Base-by-base conservation (phyloP, 768 basidiomycete genomes). In the Mycena albidolilacea region DNA sequence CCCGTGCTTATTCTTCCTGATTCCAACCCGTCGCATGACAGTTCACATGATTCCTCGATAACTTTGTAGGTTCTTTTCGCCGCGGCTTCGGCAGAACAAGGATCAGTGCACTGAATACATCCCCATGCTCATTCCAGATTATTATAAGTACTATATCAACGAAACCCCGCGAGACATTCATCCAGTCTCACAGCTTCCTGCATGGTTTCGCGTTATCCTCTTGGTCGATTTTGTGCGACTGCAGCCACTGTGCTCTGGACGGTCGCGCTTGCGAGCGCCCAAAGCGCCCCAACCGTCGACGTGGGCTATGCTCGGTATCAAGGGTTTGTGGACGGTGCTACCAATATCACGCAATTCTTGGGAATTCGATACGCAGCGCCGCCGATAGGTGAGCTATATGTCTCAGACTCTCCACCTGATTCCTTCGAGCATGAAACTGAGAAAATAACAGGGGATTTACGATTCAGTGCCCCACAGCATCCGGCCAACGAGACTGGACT, bases 341-440 rank as follows among this genome's bases (percentile, higher is more conserved):
- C 75, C 30, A 67, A 71, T 30, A 76, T 78, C 37, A 77, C 78
- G 1, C 66, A 55, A 14, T 82, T 80, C 66, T 14, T 63, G 43
- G 61, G 44, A 8, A 80, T 83, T 61, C 80, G 85, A 21, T 85
- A 83, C 69, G 85, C 85, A 39, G 80, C 82, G 11, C 77, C 83
- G 35, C 84, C 85, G 14, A 8, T 76, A 23, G 83, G 82, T 80
- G 58, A 58, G 63, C 43, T 35, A 30, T 35, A 30, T 30, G 30
- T 30, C 30, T 23, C 23, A 23, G 23, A 23, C 15, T 46, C 12
- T 54, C 21, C 9, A n/a, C 50, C 23, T 52, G 1, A 41, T 58
- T 37, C 44, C 14, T 37, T 43, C 15, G 41, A 30, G 21, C 15
- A 4, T 21, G 5, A 23, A 23, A 5, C 43, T 9, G 10, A 61